Evolutionary conservation across 805 yeast genomes (phyloP), one percentile per base, ranked within the genome.

Genomic region (Myxozyma kluyveri): DNA sequence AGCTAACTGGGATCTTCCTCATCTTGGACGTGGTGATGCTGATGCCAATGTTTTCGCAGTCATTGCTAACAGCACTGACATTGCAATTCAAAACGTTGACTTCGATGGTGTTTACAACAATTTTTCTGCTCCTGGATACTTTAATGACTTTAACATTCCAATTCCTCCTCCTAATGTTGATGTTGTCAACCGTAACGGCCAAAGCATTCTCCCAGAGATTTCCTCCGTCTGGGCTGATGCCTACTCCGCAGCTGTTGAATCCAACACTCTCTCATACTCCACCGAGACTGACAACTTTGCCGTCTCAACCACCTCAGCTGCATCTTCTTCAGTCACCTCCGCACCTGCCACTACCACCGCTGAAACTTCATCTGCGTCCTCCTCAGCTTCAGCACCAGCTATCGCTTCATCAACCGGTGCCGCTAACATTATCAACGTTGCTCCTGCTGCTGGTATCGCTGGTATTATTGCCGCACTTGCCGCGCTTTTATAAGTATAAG

Each of bases 1-100:
- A 67, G 78, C 75, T 50, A 77, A 77, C 73, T 78, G 75, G 77
- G 74, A 69, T 52, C 72, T 78, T 50, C 72, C 74, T 36, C 66
- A 72, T 53, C 71, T 78, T 54, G 82, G 82, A 46, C 75, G 81
- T 62, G 68, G 71, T 61, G 81, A 78, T 65, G 72, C 73, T 57
- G 71, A 67, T 47, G 79, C 81, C 44, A 78, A 78, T 60, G 77
- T 77, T 24, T 76, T 76, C 66, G 52, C 67, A 45, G 21, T 70
- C 23, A 70, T 76, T 54, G 78, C 79, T 52, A 57, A 68, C 57
- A 64, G 65, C 56, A 58, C 70, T 24, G 19, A 21, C 17, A 37
- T 54, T 44, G n/a, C 46, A n/a, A 27, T 42, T 36, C 24, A 42
- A 23, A 22, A 47, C 4, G 38, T 55, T 19, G 57, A 57, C 52